These are phyloP conservation scores for Wallacemonas sp. DNA, from an alignment of 208 protist genomes.

Conservation along the genomic window DNA sequence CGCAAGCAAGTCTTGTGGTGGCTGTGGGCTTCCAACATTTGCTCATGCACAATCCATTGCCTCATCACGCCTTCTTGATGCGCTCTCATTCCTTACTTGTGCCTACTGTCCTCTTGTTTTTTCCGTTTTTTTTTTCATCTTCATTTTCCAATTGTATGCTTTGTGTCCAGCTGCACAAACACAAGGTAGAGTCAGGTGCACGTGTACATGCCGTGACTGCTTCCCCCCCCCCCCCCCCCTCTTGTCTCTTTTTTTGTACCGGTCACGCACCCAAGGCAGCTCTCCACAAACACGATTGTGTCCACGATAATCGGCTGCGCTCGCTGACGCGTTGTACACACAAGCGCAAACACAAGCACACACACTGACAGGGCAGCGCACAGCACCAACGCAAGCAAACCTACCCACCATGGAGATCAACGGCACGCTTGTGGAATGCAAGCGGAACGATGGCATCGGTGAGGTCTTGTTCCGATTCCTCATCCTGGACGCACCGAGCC, in stretches of 20 bases:
- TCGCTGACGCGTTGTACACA: no score
- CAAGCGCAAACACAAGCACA: no score
- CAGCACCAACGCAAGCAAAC: not conserved
- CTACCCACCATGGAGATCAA: constrained; percentile 32
- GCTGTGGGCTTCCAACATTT: no score
- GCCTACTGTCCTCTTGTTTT: not conserved
- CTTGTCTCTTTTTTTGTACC: not conserved
- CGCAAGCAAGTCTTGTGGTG: no score
- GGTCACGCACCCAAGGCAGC: no score
- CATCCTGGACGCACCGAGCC: constrained; percentile 48
- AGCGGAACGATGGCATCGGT: constrained; percentile 20
- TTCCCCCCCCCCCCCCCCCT: not conserved
- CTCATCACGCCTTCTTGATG: not conserved
- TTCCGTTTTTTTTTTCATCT: constrained; percentile 5
- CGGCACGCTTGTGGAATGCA: constrained; percentile 35
- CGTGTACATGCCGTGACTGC: no score
- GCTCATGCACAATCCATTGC: no score
- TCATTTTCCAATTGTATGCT: constrained; percentile 21
- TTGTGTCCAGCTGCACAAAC: no score
- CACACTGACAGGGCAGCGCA: not conserved
- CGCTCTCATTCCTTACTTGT: not conserved
- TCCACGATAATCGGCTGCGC: no score
- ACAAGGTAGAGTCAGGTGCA: no score
- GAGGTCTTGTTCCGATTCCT: constrained; percentile 42
- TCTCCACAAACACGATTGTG: no score